phyloP scores from a whole-genome alignment of 345 rosid genomes.

The Eucalyptus erythrocorys region DNA sequence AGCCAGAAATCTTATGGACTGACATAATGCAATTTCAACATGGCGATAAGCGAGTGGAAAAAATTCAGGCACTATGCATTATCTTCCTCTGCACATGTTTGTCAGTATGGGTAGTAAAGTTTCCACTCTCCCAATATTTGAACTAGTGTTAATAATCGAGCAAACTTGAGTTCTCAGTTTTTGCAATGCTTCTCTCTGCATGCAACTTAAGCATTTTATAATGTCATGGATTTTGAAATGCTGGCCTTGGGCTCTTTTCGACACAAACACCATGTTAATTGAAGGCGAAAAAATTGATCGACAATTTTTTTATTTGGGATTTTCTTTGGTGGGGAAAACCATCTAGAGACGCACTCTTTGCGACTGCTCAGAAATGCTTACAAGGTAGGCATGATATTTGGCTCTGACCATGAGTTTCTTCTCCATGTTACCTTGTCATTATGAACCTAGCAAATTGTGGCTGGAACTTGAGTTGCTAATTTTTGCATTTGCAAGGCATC shows the following conservation, averaged over 20 bases:
- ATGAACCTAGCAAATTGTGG: background rate
- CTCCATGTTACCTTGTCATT: background rate
- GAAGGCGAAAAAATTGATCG: background rate
- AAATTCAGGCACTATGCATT: background rate
- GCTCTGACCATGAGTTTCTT: background rate
- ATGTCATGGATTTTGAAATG: background rate
- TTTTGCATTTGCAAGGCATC: background rate
- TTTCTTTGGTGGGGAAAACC: background rate
- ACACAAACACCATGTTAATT: background rate
- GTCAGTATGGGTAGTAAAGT: background rate
- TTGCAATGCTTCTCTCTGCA: background rate
- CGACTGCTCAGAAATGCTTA: background rate
- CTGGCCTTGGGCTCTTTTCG: background rate
- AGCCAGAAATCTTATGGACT: background rate
- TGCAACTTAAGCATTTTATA: background rate
- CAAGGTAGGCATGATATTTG: background rate
- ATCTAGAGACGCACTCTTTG: background rate
- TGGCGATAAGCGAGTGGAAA: background rate
- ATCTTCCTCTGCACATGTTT: background rate
- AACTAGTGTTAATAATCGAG: background rate
- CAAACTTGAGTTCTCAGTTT: background rate
- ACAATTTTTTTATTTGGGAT: background rate
- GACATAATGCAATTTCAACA: background rate
- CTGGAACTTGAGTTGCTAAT: background rate
- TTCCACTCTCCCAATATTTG: background rate